Conservation (phyloP, 148 eudicot species). For the Rhododendron molle region DNA sequence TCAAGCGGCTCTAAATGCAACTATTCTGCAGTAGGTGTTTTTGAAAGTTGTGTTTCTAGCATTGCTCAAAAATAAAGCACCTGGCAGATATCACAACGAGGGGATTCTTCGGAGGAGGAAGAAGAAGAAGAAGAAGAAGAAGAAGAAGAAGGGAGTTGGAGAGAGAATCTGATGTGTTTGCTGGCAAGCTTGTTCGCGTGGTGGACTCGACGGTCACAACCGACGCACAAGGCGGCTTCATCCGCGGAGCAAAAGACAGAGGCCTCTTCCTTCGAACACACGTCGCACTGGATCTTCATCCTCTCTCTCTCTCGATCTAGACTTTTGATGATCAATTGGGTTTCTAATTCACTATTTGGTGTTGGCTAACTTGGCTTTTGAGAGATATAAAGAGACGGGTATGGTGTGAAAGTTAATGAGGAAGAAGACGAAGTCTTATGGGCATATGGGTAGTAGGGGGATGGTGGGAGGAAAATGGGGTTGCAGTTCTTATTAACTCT, state of each 20-base stretch:
- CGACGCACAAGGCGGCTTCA: slow-evolving; percentile 71
- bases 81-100: slow-evolving; percentile 79
- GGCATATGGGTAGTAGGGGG: slow-evolving; percentile 20
- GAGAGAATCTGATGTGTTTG: slow-evolving; percentile 66
- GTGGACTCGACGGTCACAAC: slow-evolving; percentile 64
- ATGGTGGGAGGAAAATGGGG: neutral
- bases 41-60: no score
- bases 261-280: slow-evolving; percentile 64
- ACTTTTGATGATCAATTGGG: neutral
- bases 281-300: slow-evolving; percentile 91
- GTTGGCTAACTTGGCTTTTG: neutral
- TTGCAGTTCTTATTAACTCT: neutral
- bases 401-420: slow-evolving; percentile 8
- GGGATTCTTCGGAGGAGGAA: slow-evolving; percentile 37
- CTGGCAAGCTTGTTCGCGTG: slow-evolving; percentile 72
- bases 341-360: neutral
- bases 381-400: neutral
- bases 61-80: slow-evolving; percentile 18
- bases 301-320: neutral
- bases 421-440: slow-evolving; percentile 28
- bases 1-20: no score
- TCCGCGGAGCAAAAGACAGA: slow-evolving; percentile 77
- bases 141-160: slow-evolving; percentile 37
- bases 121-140: no score
- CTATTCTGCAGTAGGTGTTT: no score